These are phyloP conservation scores for Tylopilus sp. DNA, from an alignment of 1,284 basidiomycete species.

Conservation along the genomic window DNA sequence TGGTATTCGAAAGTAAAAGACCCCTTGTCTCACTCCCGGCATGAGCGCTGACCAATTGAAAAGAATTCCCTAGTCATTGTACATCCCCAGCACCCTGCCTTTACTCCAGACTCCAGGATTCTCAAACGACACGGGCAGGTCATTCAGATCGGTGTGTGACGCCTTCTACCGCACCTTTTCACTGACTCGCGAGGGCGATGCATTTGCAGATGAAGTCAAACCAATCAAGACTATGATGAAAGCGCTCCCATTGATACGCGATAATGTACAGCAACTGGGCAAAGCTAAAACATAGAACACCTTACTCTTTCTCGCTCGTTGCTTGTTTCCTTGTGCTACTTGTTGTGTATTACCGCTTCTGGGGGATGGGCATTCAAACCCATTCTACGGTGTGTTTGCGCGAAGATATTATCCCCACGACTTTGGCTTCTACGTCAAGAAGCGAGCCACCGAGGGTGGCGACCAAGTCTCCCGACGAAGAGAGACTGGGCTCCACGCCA, in stretches of 20 bases:
- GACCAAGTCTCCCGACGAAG: constrained; percentile 44
- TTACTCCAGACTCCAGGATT: constrained; percentile 47
- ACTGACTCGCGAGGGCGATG: constrained; percentile 5
- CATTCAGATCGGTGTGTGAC: constrained; percentile 48
- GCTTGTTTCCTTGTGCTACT: constrained; percentile 5
- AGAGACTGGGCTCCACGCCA: constrained; percentile 36
- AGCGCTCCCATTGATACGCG: constrained; percentile 57
- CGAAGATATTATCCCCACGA: constrained; percentile 46
- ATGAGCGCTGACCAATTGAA: constrained; percentile 1
- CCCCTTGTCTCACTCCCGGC: not conserved
- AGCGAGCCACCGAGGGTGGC: constrained; percentile 43
- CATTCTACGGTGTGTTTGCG: constrained; percentile 31
- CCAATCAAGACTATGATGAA: constrained; percentile 58
- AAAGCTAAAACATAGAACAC: constrained; percentile 13
- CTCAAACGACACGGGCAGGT: constrained; percentile 60
- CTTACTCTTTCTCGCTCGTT: not conserved
- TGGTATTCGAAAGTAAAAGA: constrained; percentile 64
- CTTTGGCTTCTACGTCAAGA: constrained; percentile 43
- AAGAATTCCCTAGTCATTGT: constrained; percentile 67
- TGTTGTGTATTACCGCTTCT: constrained; percentile 7
- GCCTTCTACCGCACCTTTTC: not conserved
- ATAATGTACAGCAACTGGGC: constrained; percentile 42
- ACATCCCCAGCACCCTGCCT: constrained; percentile 52
- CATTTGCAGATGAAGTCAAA: constrained; percentile 50
- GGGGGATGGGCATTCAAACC: constrained; percentile 18